Conservation (phyloP, 148 eudicot species). For the Rhododendron kiyosumense region DNA sequence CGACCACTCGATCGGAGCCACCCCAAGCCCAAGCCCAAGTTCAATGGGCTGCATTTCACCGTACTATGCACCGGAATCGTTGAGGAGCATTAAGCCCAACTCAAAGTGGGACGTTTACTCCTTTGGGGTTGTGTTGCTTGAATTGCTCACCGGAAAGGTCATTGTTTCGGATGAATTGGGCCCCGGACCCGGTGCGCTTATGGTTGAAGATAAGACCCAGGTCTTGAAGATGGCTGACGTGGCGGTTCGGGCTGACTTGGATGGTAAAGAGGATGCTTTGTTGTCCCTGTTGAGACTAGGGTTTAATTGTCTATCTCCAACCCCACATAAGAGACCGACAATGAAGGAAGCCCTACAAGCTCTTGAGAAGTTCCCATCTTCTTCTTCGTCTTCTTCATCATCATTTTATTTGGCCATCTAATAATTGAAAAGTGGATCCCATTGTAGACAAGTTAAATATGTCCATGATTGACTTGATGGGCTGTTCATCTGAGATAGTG, state of each 20-base stretch:
- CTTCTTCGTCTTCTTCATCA: slow-evolving; percentile 27
- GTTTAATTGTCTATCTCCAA: slow-evolving; percentile 59
- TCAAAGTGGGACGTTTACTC: slow-evolving; percentile 93
- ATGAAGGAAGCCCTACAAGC: slow-evolving; percentile 84
- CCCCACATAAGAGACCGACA: slow-evolving; percentile 81
- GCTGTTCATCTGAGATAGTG: background rate
- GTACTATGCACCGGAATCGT: slow-evolving; percentile 82
- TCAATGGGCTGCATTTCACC: slow-evolving; percentile 67
- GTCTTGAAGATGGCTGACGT: slow-evolving; percentile 78
- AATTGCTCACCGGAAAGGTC: slow-evolving; percentile 74
- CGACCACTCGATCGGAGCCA: slow-evolving; percentile 34
- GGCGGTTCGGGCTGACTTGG: slow-evolving; percentile 75
- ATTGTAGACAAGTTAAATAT: slow-evolving; percentile 7
- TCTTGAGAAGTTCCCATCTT: slow-evolving; percentile 59
- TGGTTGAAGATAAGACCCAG: slow-evolving; percentile 46
- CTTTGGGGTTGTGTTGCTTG: slow-evolving; percentile 81
- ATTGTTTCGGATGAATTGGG: slow-evolving; percentile 73
- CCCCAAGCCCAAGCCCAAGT: slow-evolving; percentile 88
- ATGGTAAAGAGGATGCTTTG: slow-evolving; percentile 77
- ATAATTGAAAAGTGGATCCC: slow-evolving; percentile 12
- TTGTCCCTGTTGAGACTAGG: slow-evolving; percentile 59
- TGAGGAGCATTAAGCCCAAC: slow-evolving; percentile 73
- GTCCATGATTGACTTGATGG: slow-evolving; percentile 1
- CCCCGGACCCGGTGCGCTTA: slow-evolving; percentile 42
- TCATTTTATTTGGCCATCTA: slow-evolving; percentile 31